A percentile compares a stretch with the other conserved stretches of the same genome.
Evolutionary conservation across 768 basidiomycete genomes (phyloP).

Genomic region (Collybia sp.): DNA sequence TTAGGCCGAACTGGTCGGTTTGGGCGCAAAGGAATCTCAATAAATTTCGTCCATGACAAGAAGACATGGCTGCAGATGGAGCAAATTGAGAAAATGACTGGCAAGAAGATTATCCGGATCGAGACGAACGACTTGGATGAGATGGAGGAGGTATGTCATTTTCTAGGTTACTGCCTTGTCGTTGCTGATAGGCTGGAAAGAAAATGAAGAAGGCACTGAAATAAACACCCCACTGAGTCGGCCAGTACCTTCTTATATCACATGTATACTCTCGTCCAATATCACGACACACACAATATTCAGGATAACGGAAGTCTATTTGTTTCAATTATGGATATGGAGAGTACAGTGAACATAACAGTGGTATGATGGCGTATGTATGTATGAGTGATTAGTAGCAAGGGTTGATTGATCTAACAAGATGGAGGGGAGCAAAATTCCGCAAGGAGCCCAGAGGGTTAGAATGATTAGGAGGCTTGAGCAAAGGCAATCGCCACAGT

Average conservation of each 20-base stretch:
- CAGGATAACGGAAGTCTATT: background rate
- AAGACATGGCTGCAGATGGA: slow-evolving; percentile 88
- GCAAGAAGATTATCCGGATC: slow-evolving; percentile 77
- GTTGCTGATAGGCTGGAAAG: slow-evolving; percentile 25
- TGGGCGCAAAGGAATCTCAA: slow-evolving; percentile 93
- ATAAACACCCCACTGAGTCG: slow-evolving; percentile 23
- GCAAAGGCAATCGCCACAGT: slow-evolving; percentile 87
- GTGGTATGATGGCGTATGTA: background rate
- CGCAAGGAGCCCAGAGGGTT: slow-evolving; percentile 1
- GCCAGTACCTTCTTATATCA: background rate
- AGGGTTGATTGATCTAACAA: slow-evolving; percentile 7
- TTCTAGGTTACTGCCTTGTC: slow-evolving; percentile 2
- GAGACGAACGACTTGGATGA: slow-evolving; percentile 87
- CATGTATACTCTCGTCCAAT: background rate
- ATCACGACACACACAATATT: background rate
- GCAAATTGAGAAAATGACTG: slow-evolving; percentile 75
- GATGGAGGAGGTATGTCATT: slow-evolving; percentile 79
- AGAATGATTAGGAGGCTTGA: slow-evolving; percentile 48
- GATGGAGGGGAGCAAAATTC: slow-evolving; percentile 4
- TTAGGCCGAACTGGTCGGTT: slow-evolving; percentile 96
- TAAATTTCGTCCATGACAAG: slow-evolving; percentile 95
- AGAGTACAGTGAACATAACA: background rate
- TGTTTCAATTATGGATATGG: background rate
- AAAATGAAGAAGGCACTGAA: slow-evolving; percentile 83
- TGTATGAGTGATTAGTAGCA: background rate